phyloP scores from a whole-genome alignment of 257 asterid genomes.

The Nyctanthes arbortristis region DNA sequence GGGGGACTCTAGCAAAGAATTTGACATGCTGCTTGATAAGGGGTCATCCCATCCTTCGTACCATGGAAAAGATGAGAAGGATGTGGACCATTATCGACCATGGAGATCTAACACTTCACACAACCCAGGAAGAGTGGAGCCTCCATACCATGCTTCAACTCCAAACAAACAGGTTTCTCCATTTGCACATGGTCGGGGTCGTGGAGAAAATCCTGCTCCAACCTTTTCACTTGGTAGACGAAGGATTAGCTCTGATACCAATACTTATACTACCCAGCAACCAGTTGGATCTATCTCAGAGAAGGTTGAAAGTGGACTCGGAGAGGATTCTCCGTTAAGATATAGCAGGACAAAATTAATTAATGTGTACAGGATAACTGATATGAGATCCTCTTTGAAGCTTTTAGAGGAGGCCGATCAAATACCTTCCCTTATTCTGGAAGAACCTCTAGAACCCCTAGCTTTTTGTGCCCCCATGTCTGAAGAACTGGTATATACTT shows the following conservation, averaged over 20 bases:
- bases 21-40: slow-evolving; percentile 56
- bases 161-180: slow-evolving; percentile 58
- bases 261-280: slow-evolving; percentile 37
- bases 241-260: slow-evolving; percentile 44
- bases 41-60: slow-evolving; percentile 44
- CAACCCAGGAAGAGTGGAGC: slow-evolving; percentile 75
- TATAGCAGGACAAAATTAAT: slow-evolving; percentile 71
- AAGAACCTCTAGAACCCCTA: slow-evolving; percentile 72
- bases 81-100: slow-evolving; percentile 78
- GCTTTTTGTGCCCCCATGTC: slow-evolving; percentile 64
- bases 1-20: slow-evolving; percentile 63
- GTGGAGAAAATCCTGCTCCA: slow-evolving; percentile 58
- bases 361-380: slow-evolving; percentile 65
- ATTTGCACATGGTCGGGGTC: slow-evolving; percentile 77
- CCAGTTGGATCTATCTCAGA: slow-evolving; percentile 48
- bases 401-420: slow-evolving; percentile 45
- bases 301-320: slow-evolving; percentile 53
- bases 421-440: slow-evolving; percentile 74
- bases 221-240: slow-evolving; percentile 70
- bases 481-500: slow-evolving; percentile 71
- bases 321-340: slow-evolving; percentile 37
- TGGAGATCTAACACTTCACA: slow-evolving; percentile 77
- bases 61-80: slow-evolving; percentile 78
- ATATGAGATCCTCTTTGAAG: slow-evolving; percentile 42
- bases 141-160: slow-evolving; percentile 49